Base-by-base conservation (phyloP, 1,284 basidiomycete species). In the Hemileia vastatrix region DNA sequence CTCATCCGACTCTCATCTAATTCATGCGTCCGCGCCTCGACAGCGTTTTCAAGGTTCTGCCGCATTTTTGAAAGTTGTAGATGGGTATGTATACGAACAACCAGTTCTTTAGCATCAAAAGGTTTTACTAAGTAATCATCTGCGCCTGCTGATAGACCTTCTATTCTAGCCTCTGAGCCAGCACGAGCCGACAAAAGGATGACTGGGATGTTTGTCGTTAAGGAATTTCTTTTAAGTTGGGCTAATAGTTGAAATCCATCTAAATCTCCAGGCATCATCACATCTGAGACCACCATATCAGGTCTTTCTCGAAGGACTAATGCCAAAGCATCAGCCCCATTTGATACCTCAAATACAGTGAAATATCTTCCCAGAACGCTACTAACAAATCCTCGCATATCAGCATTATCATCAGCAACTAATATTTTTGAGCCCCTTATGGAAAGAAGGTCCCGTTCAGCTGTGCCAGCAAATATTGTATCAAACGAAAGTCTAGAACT, bases 101-200 rank as follows among this genome's bases (percentile, higher is more conserved):
- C 51, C 2, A 74, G 66, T 54, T 74, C 72, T 15, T 69, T 67
- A 3, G 66, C 65, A 32, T 70, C 68, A 65, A 74, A 74, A 1
- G 72, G 72, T 56, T 74, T 71, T 2, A 62, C 54, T 24, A 69
- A 53, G 59, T 69, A 67, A 61, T 71, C 71, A 58, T 72, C 72
- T 4, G 67, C 62, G 5, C 72, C 72, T 6, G 64, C 64, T 8
- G 67, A 65, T n/a, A 74, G 66, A 13, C 68, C 70, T 36, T 71
- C 70, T 2, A 70, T 67, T 9, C 69, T 63, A 3, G 69, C 68
- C n/a, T 74, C 72, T 18, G 59, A 54, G 1, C 69, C 71, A 15
- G 70, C 69, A 15, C 68, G 68, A 2, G 72, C 72, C 1, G 67
- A 68, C 40, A 73, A 53, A 59, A 73, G 66, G 55, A 73, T 67